Conservation (phyloP, 192 early-diverging fungal species). For the Umbelopsis ramanniana region DNA sequence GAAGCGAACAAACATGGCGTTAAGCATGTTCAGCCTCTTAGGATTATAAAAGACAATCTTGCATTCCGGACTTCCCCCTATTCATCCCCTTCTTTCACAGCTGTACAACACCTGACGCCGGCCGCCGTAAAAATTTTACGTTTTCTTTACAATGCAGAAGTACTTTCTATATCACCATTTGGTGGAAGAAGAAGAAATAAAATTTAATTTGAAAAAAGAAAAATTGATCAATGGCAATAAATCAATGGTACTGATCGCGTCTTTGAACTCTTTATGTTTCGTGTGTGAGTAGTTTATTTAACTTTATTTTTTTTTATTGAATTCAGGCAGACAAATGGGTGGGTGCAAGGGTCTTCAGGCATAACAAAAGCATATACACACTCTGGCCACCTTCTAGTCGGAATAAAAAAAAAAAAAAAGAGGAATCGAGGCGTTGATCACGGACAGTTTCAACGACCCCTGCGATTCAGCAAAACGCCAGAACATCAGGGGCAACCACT, state of each 20-base stretch:
- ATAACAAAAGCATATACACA: neutral
- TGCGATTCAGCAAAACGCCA: slow-evolving; percentile 6
- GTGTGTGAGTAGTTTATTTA: no score
- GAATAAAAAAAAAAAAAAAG: slow-evolving; percentile 2
- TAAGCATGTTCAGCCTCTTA: neutral
- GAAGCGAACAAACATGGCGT: slow-evolving; percentile 11
- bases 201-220: no score
- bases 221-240: no score
- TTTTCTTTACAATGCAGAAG: neutral
- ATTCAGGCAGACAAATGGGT: neutral
- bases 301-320: no score
- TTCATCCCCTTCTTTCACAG: neutral
- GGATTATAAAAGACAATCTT: slow-evolving; percentile 1
- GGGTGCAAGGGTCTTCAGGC: neutral
- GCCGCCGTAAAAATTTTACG: neutral
- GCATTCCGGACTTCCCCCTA: slow-evolving; percentile 1
- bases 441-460: slow-evolving; percentile 21
- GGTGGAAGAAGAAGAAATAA: no score
- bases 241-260: no score
- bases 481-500: neutral
- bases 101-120: slow-evolving; percentile 10
- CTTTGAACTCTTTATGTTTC: no score
- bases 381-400: slow-evolving; percentile 1
- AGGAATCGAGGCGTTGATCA: slow-evolving; percentile 20
- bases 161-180: neutral